Evolutionary conservation across 345 rosid genomes (phyloP).

Genomic region (Atalantia buxifolia): DNA sequence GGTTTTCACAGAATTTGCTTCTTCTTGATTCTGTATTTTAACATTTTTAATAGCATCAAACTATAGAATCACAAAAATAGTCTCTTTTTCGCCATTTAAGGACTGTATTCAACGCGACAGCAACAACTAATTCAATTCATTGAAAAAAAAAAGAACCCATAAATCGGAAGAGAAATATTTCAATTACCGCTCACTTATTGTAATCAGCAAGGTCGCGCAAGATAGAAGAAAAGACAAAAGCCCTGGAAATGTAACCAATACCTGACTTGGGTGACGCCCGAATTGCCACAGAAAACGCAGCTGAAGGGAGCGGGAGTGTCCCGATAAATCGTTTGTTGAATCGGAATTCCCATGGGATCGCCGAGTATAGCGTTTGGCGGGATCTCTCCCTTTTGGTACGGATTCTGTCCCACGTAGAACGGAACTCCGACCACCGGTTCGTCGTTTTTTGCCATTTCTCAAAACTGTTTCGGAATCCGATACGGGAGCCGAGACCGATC

Average conservation of each 20-base stretch:
- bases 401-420: conserved; percentile 55
- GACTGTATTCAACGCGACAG: background rate
- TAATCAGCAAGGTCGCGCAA: background rate
- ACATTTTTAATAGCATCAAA: background rate
- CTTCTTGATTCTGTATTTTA: background rate
- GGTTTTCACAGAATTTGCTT: background rate
- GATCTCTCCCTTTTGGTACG: conserved; percentile 63
- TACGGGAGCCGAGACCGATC: background rate
- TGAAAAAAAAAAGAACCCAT: background rate
- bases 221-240: too few relatives aligned
- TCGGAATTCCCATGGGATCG: conserved; percentile 73
- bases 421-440: conserved; percentile 73
- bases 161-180: background rate
- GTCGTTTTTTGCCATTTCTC: conserved; percentile 45
- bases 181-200: too few relatives aligned
- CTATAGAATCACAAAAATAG: background rate
- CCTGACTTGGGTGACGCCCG: conserved; percentile 82
- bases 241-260: conserved; percentile 5
- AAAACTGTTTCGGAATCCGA: background rate
- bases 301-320: conserved; percentile 96
- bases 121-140: background rate
- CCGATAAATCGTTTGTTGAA: conserved; percentile 80
- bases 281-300: conserved; percentile 65
- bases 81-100: background rate
- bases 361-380: conserved; percentile 75